phyloP scores from a whole-genome alignment of 257 asterid species.

The Nicotiana undulata region DNA sequence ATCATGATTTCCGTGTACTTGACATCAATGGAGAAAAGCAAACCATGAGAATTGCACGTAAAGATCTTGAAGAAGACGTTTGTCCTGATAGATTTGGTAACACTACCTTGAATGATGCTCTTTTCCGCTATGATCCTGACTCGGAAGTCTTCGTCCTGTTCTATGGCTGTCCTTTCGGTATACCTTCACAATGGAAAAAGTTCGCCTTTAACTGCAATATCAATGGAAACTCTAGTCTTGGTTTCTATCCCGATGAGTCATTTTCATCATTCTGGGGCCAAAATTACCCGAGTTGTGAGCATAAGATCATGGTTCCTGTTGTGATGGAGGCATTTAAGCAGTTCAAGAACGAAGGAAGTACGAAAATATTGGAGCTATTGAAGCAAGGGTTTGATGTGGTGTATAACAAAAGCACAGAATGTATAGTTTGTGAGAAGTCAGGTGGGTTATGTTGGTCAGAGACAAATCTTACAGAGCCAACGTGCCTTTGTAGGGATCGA shows the following conservation, averaged over 20 bases:
- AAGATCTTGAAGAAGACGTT: conserved; percentile 11
- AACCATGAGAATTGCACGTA: conserved; percentile 11
- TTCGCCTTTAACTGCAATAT: not conserved
- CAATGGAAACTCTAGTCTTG: not conserved
- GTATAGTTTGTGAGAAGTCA: conserved; percentile 4
- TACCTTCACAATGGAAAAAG: not conserved
- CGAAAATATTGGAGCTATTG: not conserved
- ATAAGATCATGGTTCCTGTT: not conserved
- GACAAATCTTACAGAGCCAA: not conserved
- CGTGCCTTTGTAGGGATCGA: conserved; percentile 17
- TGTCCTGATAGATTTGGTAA: conserved; percentile 7
- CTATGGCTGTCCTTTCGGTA: not conserved
- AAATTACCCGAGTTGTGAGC: not conserved
- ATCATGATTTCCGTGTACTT: conserved; percentile 3
- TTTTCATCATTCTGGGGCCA: not conserved
- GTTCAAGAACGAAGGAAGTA: not conserved
- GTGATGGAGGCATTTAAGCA: not conserved
- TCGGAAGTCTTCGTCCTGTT: not conserved
- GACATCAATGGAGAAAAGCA: not conserved
- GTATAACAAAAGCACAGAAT: not conserved
- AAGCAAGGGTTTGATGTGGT: conserved; percentile 7
- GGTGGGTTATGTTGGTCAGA: conserved; percentile 16
- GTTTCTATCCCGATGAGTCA: not conserved
- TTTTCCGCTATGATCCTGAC: not conserved
- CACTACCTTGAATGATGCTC: not conserved